Percentiles rank a stretch among this genome's conserved stretches.
Evolutionary conservation across 768 basidiomycete species (phyloP).

Genomic region (Lentinula boryana): DNA sequence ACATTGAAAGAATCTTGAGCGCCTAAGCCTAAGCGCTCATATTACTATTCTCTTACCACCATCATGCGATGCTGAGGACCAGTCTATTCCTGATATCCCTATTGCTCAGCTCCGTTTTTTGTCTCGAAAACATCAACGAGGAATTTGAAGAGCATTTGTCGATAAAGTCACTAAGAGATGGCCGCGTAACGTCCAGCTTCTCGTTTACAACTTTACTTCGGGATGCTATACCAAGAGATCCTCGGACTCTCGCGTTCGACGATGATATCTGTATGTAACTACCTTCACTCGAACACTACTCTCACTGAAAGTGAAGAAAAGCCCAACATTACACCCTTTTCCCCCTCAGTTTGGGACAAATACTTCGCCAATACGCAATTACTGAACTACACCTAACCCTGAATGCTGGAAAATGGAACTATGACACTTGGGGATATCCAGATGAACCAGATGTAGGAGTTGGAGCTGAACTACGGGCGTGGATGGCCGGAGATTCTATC

Average conservation of each 20-base stretch:
- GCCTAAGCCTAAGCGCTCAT: background rate
- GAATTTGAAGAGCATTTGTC: slow-evolving; percentile 41
- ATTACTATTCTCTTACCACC: background rate
- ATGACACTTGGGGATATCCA: slow-evolving; percentile 78
- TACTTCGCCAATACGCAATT: slow-evolving; percentile 79
- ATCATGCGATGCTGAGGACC: slow-evolving; percentile 1
- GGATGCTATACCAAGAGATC: slow-evolving; percentile 50
- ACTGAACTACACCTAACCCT: slow-evolving; percentile 86
- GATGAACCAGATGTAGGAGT: slow-evolving; percentile 70
- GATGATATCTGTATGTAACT: slow-evolving; percentile 39
- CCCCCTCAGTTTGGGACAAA: slow-evolving; percentile 81
- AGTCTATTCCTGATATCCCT: background rate
- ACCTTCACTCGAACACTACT: slow-evolving; percentile 1
- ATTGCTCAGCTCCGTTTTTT: background rate
- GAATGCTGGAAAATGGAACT: slow-evolving; percentile 91
- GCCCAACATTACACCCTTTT: slow-evolving; percentile 86
- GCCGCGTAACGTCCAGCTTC: slow-evolving; percentile 77
- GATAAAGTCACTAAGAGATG: slow-evolving; percentile 62
- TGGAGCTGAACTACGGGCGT: slow-evolving; percentile 88
- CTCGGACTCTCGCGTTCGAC: slow-evolving; percentile 34
- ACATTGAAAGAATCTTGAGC: background rate
- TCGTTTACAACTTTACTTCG: slow-evolving; percentile 64
- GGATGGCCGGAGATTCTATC: slow-evolving; percentile 68
- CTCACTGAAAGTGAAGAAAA: slow-evolving; percentile 17
- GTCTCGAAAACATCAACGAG: slow-evolving; percentile 21